A percentile compares a stretch with the other conserved stretches of the same genome.
phyloP scores from a whole-genome alignment of 1,284 basidiomycete species.

The Tausonia pullulans region DNA sequence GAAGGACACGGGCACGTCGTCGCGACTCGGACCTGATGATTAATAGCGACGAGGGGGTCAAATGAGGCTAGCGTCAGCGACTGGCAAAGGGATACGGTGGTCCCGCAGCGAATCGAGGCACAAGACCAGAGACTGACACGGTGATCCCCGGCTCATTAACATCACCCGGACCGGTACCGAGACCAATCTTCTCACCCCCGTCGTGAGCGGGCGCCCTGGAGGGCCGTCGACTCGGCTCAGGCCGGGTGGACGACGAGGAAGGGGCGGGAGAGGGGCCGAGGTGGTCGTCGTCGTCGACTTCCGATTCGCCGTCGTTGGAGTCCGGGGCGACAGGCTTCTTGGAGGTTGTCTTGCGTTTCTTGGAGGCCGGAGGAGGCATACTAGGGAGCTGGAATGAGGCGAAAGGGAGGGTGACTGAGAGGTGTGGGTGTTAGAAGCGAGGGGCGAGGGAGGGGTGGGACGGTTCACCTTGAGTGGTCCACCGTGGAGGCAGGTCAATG shows the following conservation, averaged over 20 bases:
- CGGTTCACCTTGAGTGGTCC: not conserved
- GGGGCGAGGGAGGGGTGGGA: constrained; percentile 14
- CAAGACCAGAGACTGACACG: constrained; percentile 3
- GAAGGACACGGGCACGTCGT: constrained; percentile 16
- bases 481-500: too few species aligned
- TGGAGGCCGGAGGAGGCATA: constrained; percentile 83
- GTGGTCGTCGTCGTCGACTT: too few species aligned
- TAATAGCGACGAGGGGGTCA: not conserved
- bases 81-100: not conserved
- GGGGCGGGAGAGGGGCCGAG: too few species aligned
- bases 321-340: too few species aligned
- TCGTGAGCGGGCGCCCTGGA: not conserved
- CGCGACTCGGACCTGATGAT: constrained; percentile 9
- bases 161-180: constrained; percentile 11
- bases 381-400: constrained; percentile 69
- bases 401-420: constrained; percentile 66
- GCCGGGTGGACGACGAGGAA: too few species aligned
- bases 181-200: constrained; percentile 8
- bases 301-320: too few species aligned
- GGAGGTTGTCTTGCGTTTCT: constrained; percentile 60
- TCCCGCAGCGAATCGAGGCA: not conserved
- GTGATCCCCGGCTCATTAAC: constrained; percentile 17
- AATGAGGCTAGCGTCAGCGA: not conserved
- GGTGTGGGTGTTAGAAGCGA: constrained; percentile 12
- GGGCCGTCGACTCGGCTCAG: not conserved